Evolutionary conservation across 2,329 filamentous ascomycete genomes (phyloP), one percentile per base, ranked within the genome.

Genomic region (Neofusicoccum laricinum): DNA sequence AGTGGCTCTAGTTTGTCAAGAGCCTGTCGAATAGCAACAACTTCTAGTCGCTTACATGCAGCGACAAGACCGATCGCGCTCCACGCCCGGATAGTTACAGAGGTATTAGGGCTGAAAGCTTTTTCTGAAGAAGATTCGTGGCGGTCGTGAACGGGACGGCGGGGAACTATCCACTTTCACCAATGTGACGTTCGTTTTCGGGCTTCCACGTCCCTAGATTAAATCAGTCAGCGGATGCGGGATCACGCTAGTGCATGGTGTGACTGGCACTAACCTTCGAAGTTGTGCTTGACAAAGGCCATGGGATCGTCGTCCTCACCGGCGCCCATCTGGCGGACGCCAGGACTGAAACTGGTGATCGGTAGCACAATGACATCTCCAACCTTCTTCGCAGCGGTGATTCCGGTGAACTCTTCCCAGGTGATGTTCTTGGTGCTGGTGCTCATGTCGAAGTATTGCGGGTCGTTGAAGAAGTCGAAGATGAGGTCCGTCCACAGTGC

Each of bases 231-330:
- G 41, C 51, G 21, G 7, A n/a, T 30, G 53, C 38, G 21, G 32
- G 8, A 30, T 53, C 25, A 50, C 55, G 25, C 55, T 7, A 7
- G 14, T 14, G 21, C 14, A 14, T 6, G n/a, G 55, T 59, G 55
- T 55, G 59, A 43, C 46, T n/a, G 32, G 40, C 58, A 76, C 84
- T 69, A 81, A 96, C 94, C 95, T 82, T 96, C 92, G 76, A 99
- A 99, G 63, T 93, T 89, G 79, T 99, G 95, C 80, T 95, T 93
- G 66, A 99, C 95, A 82, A 96, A 98, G 1, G 95, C 95, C 92
- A 97, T 94, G 1, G 93, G 92, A 75, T 98, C 90, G 69, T 97
- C 92, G 46, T 88, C 85, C 67, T 96, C 93, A 72, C 89, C 89
- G 50, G 95, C 91, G 12, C 91, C 91, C 93, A 97, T 98, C 75